These are phyloP conservation scores for Syzygium aromaticum DNA, from an alignment of 345 rosid genomes.

Conservation along the genomic window DNA sequence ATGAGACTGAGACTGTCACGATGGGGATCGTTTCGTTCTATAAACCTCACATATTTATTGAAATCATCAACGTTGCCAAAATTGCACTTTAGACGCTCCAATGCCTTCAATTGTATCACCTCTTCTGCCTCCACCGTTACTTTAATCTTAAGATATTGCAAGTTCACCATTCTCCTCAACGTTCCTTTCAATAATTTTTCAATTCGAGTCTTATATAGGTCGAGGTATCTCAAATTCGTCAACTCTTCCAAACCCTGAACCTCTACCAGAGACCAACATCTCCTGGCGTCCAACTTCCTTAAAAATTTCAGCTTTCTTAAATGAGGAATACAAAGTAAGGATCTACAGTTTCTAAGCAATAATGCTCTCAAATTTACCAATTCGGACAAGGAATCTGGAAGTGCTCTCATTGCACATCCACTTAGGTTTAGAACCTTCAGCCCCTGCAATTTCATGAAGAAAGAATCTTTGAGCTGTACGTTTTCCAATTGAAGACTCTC, in stretches of 20 bases:
- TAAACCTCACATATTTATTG: too few species aligned
- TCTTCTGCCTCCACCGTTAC: not conserved
- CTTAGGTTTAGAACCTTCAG: not conserved
- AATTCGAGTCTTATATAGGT: not conserved
- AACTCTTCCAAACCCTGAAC: conserved; percentile 5
- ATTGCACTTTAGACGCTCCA: too few species aligned
- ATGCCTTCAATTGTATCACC: too few species aligned
- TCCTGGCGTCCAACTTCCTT: conserved; percentile 5
- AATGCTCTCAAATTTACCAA: conserved; percentile 6
- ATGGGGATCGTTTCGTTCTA: too few species aligned
- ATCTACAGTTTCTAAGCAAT: not conserved
- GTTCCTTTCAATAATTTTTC: not conserved
- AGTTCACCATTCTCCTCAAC: not conserved
- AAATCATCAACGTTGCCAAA: too few species aligned
- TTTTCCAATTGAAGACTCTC: not conserved
- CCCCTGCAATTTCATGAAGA: not conserved
- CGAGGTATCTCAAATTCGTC: not conserved
- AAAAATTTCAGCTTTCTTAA: conserved; percentile 1
- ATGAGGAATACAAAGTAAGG: not conserved
- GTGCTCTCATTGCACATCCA: not conserved
- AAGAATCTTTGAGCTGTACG: not conserved
- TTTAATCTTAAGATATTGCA: not conserved
- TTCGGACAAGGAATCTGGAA: conserved; percentile 9
- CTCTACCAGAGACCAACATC: not conserved
- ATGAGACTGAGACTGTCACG: not conserved